Evolutionary conservation across 768 basidiomycete genomes (phyloP), one percentile per base, ranked within the genome.

Genomic region (Boletus pseudopeckii): DNA sequence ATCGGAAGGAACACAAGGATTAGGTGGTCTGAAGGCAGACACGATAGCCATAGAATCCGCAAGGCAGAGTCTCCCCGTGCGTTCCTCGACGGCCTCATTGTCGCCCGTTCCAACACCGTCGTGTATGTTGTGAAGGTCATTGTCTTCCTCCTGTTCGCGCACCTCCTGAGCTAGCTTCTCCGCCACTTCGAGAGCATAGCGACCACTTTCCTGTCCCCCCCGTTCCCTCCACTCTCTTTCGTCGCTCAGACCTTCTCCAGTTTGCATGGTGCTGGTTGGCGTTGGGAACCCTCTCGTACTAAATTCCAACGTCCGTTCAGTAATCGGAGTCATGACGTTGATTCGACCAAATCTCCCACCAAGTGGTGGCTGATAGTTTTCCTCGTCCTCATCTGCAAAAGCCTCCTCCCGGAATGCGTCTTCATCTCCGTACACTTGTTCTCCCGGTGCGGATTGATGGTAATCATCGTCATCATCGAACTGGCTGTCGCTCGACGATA

Each of bases 261-360:
- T 17, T 80, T 81, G 20, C 81, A 74, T 53, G 68, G 76, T 59
- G 77, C 80, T 36, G 78, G 66, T 61, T 59, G 74, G 55, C 54
- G 71, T 63, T 43, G 72, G 70, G 38, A 72, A 61, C 22, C 68
- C 68, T 54, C 82, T 75, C 15, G 83, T 87, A 60, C 83, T 87
- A 66, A 77, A 95, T 70, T 98, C 97, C 63, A 82, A 82, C 10
- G 97, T 98, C 39, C 95, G 80, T 71, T 99, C 97, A 13, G 92
- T 92, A 70, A 98, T 98, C 3, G 97, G 96, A 9, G 96, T 98
- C 93, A 99, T 94, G 52, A 95, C 86, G 64, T 89, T 85, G 72
- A 98, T 90, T 53, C 80, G 77, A 34, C 88, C 89, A 65, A 90
- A 88, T 26, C 90, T 81, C 17, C 89, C 85, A 15, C 86, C 87